Evolutionary conservation across 805 yeast species (phyloP), one percentile per base, ranked within the genome.

Genomic region (Wickerhamomyces alni): DNA sequence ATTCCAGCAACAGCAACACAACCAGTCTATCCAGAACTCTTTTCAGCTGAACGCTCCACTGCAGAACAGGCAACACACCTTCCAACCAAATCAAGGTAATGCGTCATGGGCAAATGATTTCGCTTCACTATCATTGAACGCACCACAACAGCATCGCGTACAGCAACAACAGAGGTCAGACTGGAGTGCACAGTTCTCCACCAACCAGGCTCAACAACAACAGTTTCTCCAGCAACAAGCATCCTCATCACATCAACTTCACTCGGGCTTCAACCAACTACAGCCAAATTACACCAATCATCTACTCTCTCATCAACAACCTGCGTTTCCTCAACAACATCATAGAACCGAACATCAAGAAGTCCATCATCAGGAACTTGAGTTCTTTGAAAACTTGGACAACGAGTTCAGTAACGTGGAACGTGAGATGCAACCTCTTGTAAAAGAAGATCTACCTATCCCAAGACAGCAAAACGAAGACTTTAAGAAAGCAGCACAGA

Each of bases 81-180:
- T 19, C 17, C 35, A 27, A 6, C 19, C 38, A 36, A 17, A 30
- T 16, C 9, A 40, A 22, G 5, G 36, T 24, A 37, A 44, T 2
- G 42, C 46, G 11, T 6, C 13, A 8, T 52, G 58, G 58, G 55
- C 57, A 6, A 48, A 36, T 31, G 58, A 52, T 38, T 53, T 53
- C 34, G 46, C 51, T 15, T 35, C 42, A 6, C 21, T 46, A 16
- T 41, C 50, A 28, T 35, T 41, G 17, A 21, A 39, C 17, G 31
- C 33, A 13, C 35, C 33, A 17, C 33, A 44, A 22, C 10, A 16
- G 17, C 49, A 37, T 19, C 46, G 37, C 5, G 32, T 30, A n/a
- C 47, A 42, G 17, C n/a, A 9, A 12, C 47, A 39, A 17, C 40
- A 39, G 13, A 17, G 29, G 15, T 27, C 21, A 15, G 40, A 38